These are phyloP conservation scores for Argentina anserina DNA, from an alignment of 306 rosid species.

Conservation along the genomic window DNA sequence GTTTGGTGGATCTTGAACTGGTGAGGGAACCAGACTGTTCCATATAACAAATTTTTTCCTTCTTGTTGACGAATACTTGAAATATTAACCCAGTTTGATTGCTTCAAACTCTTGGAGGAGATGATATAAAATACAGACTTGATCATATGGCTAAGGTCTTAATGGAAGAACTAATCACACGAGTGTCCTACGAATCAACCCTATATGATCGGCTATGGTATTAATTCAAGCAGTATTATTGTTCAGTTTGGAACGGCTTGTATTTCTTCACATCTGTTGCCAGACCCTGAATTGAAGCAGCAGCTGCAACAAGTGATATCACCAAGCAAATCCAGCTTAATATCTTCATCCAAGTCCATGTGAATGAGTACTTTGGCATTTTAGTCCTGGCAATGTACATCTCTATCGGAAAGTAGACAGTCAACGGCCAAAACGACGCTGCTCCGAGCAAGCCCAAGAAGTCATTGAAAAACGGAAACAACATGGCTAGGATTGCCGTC, in stretches of 20 bases:
- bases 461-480: conserved; percentile 95
- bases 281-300: conserved; percentile 82
- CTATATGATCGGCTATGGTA: background rate
- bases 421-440: conserved; percentile 83
- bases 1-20: background rate
- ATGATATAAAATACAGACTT: background rate
- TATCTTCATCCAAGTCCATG: conserved; percentile 88
- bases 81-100: conserved; percentile 9
- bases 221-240: conserved; percentile 23
- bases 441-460: conserved; percentile 87
- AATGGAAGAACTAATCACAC: conserved; percentile 1
- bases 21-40: background rate
- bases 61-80: background rate
- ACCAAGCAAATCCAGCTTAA: conserved; percentile 75
- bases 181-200: conserved; percentile 2
- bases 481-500: conserved; percentile 76
- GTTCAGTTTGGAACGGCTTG: conserved; percentile 63
- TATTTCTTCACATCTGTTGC: conserved; percentile 64
- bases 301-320: conserved; percentile 73
- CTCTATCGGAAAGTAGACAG: conserved; percentile 88
- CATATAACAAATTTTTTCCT: background rate
- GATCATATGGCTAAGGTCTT: background rate
- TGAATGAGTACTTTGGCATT: conserved; percentile 54
- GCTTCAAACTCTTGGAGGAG: conserved; percentile 14
- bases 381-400: conserved; percentile 86